Percentiles rank a stretch among this genome's conserved stretches.
These are phyloP conservation scores for Coemansia sp. DNA, from an alignment of 192 early-diverging fungal genomes.

Conservation along the genomic window DNA sequence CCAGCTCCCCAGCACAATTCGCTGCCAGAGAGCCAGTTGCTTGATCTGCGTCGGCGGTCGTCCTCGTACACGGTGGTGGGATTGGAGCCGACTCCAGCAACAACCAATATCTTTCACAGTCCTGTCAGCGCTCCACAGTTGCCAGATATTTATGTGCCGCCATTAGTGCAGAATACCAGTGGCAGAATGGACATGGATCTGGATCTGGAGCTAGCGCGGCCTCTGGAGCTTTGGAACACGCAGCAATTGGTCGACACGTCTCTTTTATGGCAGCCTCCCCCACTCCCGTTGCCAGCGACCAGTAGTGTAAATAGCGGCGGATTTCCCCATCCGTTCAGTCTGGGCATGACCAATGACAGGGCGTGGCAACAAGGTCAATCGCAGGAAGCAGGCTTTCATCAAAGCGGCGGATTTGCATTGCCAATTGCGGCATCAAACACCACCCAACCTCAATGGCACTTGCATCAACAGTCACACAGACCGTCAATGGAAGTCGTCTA, in stretches of 20 bases:
- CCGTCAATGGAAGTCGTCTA: slow-evolving; percentile 6
- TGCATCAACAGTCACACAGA: slow-evolving; percentile 21
- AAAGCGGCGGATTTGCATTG: slow-evolving; percentile 16
- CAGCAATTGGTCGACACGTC: slow-evolving; percentile 24
- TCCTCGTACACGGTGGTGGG: slow-evolving; percentile 38
- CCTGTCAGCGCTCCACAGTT: slow-evolving; percentile 10
- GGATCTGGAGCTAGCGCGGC: slow-evolving; percentile 49
- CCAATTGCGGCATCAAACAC: slow-evolving; percentile 20
- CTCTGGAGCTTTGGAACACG: slow-evolving; percentile 47
- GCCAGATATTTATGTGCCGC: neutral
- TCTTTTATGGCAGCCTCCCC: slow-evolving; percentile 22
- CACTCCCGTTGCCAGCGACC: neutral
- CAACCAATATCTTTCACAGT: neutral
- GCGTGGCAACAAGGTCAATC: slow-evolving; percentile 14
- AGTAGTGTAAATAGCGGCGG: neutral
- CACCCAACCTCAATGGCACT: slow-evolving; percentile 18
- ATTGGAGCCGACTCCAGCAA: neutral
- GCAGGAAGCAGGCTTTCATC: slow-evolving; percentile 5
- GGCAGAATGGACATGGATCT: slow-evolving; percentile 15
- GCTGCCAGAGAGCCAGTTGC: slow-evolving; percentile 9
- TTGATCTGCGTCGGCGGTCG: slow-evolving; percentile 30
- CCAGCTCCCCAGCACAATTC: neutral
- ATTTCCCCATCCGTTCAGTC: slow-evolving; percentile 4
- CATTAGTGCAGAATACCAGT: neutral
- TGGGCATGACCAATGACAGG: neutral